These are phyloP conservation scores for Globisporangium heterothallicum DNA, from an alignment of 352 stramenopile genomes.

Conservation along the genomic window DNA sequence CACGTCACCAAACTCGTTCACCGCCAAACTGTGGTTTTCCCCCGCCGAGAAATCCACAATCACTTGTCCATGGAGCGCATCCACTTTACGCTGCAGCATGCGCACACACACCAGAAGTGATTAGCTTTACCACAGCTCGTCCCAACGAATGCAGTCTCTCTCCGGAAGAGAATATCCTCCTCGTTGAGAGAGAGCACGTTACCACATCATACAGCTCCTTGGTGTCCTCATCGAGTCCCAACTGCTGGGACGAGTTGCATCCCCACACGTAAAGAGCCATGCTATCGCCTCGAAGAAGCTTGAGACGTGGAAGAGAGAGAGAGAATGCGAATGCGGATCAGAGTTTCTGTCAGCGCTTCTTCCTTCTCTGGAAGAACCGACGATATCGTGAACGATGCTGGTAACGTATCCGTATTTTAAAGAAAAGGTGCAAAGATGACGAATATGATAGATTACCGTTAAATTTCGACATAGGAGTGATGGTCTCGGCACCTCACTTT, in stretches of 20 bases:
- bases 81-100: slow-evolving; percentile 36
- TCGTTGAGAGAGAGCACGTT: slow-evolving; percentile 5
- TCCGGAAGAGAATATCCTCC: too few relatives aligned
- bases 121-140: too few relatives aligned
- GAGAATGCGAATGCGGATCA: slow-evolving; percentile 1
- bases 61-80: slow-evolving; percentile 45
- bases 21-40: slow-evolving; percentile 65
- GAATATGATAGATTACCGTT: too few relatives aligned
- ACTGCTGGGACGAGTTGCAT: slow-evolving; percentile 65
- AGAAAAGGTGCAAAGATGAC: too few relatives aligned
- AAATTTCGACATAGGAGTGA: too few relatives aligned
- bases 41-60: slow-evolving; percentile 72
- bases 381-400: too few relatives aligned
- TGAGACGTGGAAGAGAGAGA: not conserved
- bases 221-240: slow-evolving; percentile 43
- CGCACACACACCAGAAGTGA: not conserved
- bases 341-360: slow-evolving; percentile 4
- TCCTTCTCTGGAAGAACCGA: too few relatives aligned
- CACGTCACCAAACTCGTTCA: slow-evolving; percentile 80
- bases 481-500: too few relatives aligned
- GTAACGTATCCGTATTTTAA: too few relatives aligned
- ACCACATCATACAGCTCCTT: slow-evolving; percentile 60
- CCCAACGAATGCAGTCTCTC: too few relatives aligned
- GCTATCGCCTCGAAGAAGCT: not conserved
- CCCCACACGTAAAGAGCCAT: slow-evolving; percentile 82